Evolutionary conservation across 148 eudicot genomes (phyloP).

Genomic region (Spergularia bocconei): DNA sequence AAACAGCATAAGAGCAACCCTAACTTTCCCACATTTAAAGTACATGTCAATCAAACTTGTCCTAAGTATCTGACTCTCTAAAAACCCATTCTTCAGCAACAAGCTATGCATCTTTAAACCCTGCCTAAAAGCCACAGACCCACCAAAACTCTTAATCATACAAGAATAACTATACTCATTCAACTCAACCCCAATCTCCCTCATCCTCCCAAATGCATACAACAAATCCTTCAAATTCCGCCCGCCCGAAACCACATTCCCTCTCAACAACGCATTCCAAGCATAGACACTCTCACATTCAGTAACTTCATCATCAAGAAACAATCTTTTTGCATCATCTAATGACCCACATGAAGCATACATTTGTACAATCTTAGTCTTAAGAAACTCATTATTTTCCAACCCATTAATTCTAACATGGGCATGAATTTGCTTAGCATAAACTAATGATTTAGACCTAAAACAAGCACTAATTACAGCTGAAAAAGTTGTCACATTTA

Average conservation of each 20-base stretch:
- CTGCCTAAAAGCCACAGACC: slow-evolving; percentile 51
- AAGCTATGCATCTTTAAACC: slow-evolving; percentile 70
- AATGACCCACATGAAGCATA: slow-evolving; percentile 64
- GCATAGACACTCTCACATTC: slow-evolving; percentile 48
- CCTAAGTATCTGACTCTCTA: slow-evolving; percentile 43
- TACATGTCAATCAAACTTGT: slow-evolving; percentile 87
- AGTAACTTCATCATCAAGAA: slow-evolving; percentile 42
- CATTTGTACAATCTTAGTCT: slow-evolving; percentile 67
- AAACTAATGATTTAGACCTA: slow-evolving; percentile 39
- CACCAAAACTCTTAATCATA: slow-evolving; percentile 83
- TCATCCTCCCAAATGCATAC: slow-evolving; percentile 45
- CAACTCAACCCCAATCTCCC: slow-evolving; percentile 68
- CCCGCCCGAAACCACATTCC: slow-evolving; percentile 66
- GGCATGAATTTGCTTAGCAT: slow-evolving; percentile 51
- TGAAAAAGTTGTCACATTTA: slow-evolving; percentile 73
- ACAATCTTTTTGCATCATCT: slow-evolving; percentile 58
- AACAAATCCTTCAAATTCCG: slow-evolving; percentile 45
- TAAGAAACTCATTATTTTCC: slow-evolving; percentile 63
- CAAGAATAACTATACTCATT: slow-evolving; percentile 79
- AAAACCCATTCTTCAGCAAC: slow-evolving; percentile 76
- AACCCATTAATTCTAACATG: slow-evolving; percentile 64
- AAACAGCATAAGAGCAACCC: slow-evolving; percentile 61
- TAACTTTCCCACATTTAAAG: slow-evolving; percentile 80
- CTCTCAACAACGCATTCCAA: slow-evolving; percentile 92
- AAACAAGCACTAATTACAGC: slow-evolving; percentile 52